Evolutionary conservation across 768 basidiomycete species (phyloP), one percentile per base, ranked within the genome.

Genomic region (Sporobolomyces pararoseus): DNA sequence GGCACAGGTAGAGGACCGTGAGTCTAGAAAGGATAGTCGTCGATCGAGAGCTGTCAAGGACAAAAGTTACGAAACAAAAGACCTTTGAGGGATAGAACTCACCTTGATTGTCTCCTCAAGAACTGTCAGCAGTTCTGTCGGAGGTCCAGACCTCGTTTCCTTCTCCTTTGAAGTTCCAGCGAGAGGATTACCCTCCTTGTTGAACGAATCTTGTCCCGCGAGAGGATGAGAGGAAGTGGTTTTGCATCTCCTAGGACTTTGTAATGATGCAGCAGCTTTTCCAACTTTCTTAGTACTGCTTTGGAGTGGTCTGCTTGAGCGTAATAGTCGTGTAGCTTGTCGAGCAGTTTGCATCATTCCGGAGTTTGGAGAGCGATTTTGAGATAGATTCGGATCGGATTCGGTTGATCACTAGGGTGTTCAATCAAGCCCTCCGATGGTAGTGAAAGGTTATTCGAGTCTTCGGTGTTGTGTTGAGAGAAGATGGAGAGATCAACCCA

Each of bases 1-100:
- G 94, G 84, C 75, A 93, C 85, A 0, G 93, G 86, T 58, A 98
- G 82, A 1, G 96, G 94, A 0, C 96, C 96, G 32, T 89, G 89
- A 2, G 88, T 85, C 93, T 96, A 47, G 46, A 49, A 32, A 31
- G 7, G 31, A 29, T 23, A 37, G 47, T 63, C 31, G 65, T 52
- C 47, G 19, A 29, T 12, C 13, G 53, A 37, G 25, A 25, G 1
- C 14, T 39, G 25, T 32, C 47, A 25, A 29, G 44, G 29, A 6
- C 1, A 27, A 39, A 42, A 25, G 63, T 55, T 31, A 75, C 78
- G 35, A 17, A 23, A 16, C 12, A n/a, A n/a, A n/a, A n/a, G n/a
- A n/a, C n/a, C n/a, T n/a, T n/a, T n/a, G n/a, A n/a, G n/a, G n/a
- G n/a, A n/a, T n/a, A n/a, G n/a, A n/a, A n/a, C 66, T 27, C 72